phyloP scores from a whole-genome alignment of 768 basidiomycete genomes.

The Agaricus sinodeliciosus region DNA sequence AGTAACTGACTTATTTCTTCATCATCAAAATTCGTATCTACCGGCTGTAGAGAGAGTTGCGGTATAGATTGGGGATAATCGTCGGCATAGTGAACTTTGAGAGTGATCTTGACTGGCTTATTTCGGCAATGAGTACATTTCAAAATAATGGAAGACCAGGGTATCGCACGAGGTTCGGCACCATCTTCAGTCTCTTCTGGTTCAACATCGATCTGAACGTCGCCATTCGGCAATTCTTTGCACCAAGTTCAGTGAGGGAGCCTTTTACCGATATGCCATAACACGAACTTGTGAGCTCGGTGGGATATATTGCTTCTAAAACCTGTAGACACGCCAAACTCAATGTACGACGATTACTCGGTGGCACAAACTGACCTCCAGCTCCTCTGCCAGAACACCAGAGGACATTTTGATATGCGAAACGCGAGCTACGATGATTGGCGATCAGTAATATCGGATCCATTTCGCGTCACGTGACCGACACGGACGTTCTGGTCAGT shows the following conservation, averaged over 20 bases:
- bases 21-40: conserved; percentile 57
- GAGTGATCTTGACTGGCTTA: conserved; percentile 58
- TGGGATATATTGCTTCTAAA: conserved; percentile 92
- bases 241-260: conserved; percentile 38
- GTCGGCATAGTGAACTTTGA: conserved; percentile 73
- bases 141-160: conserved; percentile 6
- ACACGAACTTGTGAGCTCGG: conserved; percentile 84
- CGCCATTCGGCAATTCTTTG: conserved; percentile 79
- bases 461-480: conserved; percentile 8
- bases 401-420: conserved; percentile 35
- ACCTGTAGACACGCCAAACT: conserved; percentile 43
- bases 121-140: conserved; percentile 11
- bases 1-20: conserved; percentile 51
- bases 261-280: conserved; percentile 21
- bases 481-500: no score
- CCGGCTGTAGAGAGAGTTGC: conserved; percentile 53
- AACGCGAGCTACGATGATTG: conserved; percentile 16
- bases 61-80: conserved; percentile 84
- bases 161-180: conserved; percentile 45
- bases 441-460: neutral
- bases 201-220: conserved; percentile 80
- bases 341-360: conserved; percentile 11
- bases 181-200: conserved; percentile 73
- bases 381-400: conserved; percentile 76
- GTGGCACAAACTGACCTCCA: conserved; percentile 55